phyloP scores from a whole-genome alignment of 139 green algal species.

The Desmodesmus armatus region DNA sequence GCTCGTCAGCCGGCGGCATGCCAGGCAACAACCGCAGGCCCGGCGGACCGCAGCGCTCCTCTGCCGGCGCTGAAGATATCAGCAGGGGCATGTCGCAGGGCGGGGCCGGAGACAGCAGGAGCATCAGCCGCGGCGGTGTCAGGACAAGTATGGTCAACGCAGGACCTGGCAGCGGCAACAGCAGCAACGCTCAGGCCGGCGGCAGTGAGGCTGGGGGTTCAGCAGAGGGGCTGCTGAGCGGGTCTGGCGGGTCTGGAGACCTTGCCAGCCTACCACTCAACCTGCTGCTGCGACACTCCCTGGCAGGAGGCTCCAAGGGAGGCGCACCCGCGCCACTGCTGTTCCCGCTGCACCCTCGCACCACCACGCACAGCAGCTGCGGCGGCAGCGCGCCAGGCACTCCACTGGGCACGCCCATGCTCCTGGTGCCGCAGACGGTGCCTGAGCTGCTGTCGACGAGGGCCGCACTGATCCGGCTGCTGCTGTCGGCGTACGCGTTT shows the following conservation, averaged over 20 bases:
- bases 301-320: not conserved
- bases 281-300: conserved; percentile 15
- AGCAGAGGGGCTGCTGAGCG: not conserved
- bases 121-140: not conserved
- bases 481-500: conserved; percentile 48
- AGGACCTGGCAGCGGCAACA: not conserved
- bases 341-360: conserved; percentile 33
- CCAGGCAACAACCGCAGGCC: not conserved
- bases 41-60: not conserved
- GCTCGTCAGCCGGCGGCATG: not conserved
- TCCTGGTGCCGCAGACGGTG: conserved; percentile 40
- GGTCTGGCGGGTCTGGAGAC: not conserved
- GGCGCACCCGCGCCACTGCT: not conserved
- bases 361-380: conserved; percentile 15
- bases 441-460: conserved; percentile 50
- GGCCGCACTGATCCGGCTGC: conserved; percentile 50
- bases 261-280: not conserved
- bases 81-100: not conserved
- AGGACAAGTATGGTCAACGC: not conserved
- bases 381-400: conserved; percentile 6
- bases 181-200: not conserved
- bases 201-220: not conserved
- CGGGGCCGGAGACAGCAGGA: not conserved
- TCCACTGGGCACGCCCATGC: conserved; percentile 31
- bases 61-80: too few species aligned